Percentiles rank a stretch among this genome's conserved stretches.
Conservation (phyloP, 306 rosid genomes). For the Crotalaria pallida region DNA sequence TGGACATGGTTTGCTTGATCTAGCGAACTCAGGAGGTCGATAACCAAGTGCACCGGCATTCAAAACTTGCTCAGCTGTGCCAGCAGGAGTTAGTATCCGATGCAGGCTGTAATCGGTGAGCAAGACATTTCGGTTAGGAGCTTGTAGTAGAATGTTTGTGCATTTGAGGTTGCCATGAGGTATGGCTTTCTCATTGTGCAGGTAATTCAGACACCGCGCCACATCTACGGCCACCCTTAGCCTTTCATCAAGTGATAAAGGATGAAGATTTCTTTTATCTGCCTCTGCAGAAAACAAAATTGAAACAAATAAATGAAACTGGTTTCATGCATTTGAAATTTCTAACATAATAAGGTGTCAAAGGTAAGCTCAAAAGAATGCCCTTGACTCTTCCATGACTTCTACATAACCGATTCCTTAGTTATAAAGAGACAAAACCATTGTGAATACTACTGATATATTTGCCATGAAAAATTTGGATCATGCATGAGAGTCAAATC, state of each 20-base stretch:
- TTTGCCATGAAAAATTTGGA: background rate
- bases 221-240: slow-evolving; percentile 50
- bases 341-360: background rate
- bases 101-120: slow-evolving; percentile 75
- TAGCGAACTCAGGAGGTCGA: slow-evolving; percentile 70
- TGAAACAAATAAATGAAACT: background rate
- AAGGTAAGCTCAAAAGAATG: background rate
- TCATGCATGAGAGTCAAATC: background rate
- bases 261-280: slow-evolving; percentile 42
- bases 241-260: slow-evolving; percentile 51
- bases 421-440: background rate
- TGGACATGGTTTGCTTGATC: slow-evolving; percentile 66
- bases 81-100: slow-evolving; percentile 56
- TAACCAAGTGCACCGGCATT: slow-evolving; percentile 76
- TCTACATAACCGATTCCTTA: no score
- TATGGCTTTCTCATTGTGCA: slow-evolving; percentile 70
- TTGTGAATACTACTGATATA: background rate
- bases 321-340: slow-evolving; percentile 11
- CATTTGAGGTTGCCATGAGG: slow-evolving; percentile 87
- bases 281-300: slow-evolving; percentile 33
- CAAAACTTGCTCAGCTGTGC: slow-evolving; percentile 72
- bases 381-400: background rate
- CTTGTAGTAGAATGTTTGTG: slow-evolving; percentile 61
- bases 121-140: slow-evolving; percentile 36
- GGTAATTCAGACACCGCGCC: slow-evolving; percentile 53